Base-by-base conservation (phyloP, 169 alveolate genomes). In the Plasmodium falciparum region DNA sequence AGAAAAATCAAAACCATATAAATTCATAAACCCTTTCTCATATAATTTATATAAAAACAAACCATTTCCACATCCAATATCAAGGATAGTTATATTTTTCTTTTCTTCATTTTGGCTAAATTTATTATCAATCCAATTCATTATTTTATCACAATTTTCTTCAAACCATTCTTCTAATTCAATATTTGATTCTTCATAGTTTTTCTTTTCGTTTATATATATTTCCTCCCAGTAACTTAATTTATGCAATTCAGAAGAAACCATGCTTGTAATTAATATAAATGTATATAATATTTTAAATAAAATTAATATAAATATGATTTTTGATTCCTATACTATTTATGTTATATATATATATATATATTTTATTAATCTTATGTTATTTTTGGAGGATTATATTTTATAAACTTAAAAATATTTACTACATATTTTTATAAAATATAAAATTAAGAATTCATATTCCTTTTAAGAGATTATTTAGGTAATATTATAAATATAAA, bases 31-130 rank as follows among this genome's bases (percentile, higher is more conserved):
- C 13, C 93, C 94, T 45, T 65, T 65, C 52, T 75, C 49, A 15
- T 61, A 74, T 43, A 91, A 43, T 26, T 91, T 88, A 49, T 83
- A 65, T 47, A 93, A 76, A 67, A 93, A 93, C 72, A 89, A 13
- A 8, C 96, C 95, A 56, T 88, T 83, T 5, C 96, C 96, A 43
- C 94, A 93, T 11, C 96, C 96, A 20, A 93, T 61, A 85, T 93
- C 96, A 58, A 93, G 73, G 20, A 93, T 52, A 22, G 78, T 4
- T 7, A 88, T 66, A 52, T 72, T 43, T 24, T 88, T 65, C 45
- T 33, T 33, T 29, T 63, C 54, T 67, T 76, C 71, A 39, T 80
- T 20, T 15, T 85, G 50, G 1, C 15, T 61, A 59, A 66, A 88
- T 15, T 74, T 56, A 7, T 71, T 74, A 24, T 69, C 70, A 56